Base-by-base conservation (phyloP, 2,329 filamentous ascomycete species). In the Cladosporium sp. region DNA sequence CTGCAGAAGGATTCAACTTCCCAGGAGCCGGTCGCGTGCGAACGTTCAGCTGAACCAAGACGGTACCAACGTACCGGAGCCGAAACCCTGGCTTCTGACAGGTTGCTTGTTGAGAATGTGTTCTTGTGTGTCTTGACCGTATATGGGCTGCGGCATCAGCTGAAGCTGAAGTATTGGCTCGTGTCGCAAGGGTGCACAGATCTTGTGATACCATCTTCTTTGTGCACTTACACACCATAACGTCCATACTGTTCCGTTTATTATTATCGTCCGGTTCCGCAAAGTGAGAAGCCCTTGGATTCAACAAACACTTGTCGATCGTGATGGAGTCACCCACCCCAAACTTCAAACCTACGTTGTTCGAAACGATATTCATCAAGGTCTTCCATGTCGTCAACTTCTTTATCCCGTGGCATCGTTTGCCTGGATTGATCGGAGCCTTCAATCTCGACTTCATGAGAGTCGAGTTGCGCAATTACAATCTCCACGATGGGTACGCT, bases 401-500 rank as follows among this genome's bases (percentile, higher is more conserved):
- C 21, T 65, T 77, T 21, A 70, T 81, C 14, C 73, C 76, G 53
- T 82, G 80, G 80, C 78, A 81, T 69, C 80, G 78, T 65, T 74
- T 83, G 0, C 79, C 80, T 1, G 73, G 72, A 7, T 67, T 76
- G 39, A 66, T 83, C 18, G 79, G 80, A 2, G 78, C 76, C 10
- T 66, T 82, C 63, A 83, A 83, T 65, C 71, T 82, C 0, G 72
- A 74, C 14, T 76, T 78, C 16, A 71, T 80, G 6, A 77, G 81
- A 48, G 74, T 77, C 48, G 80, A 82, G 68, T 74, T 83, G 3
- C 78, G 81, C 4, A 71, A 75, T 43, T 72, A 81, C 60, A 83
- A 83, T 63, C 75, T 83, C 1, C 69, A 80, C 69, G 80, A 82
- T 71, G 74, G 73, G 5, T 83, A 83, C 58, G 73, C 78, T 1